Percentiles rank a stretch among this genome's conserved stretches.
Evolutionary conservation across 2,329 filamentous ascomycete genomes (phyloP).

Genomic region (Atkinsonella texensis): DNA sequence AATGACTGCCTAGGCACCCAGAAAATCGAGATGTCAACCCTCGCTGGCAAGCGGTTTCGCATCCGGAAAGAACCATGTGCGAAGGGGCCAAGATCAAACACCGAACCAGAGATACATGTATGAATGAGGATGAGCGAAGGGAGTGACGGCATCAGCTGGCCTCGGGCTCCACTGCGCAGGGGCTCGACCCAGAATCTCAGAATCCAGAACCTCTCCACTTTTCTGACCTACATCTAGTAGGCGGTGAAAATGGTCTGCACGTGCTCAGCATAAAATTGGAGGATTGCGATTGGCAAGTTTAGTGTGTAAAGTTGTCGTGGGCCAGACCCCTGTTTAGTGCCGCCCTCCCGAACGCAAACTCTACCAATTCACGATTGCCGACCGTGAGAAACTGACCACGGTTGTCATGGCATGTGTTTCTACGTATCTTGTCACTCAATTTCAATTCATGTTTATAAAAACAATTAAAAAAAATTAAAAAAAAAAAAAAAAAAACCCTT

Average conservation of each 20-base stretch:
- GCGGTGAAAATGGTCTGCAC: no score
- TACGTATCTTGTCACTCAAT: no score
- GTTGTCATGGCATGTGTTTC: no score
- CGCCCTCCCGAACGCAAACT: neutral
- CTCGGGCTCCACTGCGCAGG: neutral
- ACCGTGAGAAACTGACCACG: no score
- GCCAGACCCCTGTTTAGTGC: no score
- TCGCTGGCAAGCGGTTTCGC: neutral
- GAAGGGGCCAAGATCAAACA: neutral
- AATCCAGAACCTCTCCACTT: no score
- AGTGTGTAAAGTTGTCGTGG: neutral
- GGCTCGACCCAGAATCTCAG: no score
- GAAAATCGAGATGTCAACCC: neutral
- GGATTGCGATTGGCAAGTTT: neutral
- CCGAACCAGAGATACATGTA: neutral
- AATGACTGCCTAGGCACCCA: no score
- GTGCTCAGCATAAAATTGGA: neutral
- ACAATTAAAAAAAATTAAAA: no score
- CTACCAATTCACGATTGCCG: neutral
- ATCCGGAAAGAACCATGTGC: neutral
- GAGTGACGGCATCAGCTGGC: conserved; percentile 13
- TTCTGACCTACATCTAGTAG: no score
- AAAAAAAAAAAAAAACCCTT: no score
- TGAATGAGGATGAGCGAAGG: neutral
- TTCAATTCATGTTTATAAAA: no score